Base-by-base conservation (phyloP, 768 basidiomycete genomes). In the Cystoderma amianthinum region DNA sequence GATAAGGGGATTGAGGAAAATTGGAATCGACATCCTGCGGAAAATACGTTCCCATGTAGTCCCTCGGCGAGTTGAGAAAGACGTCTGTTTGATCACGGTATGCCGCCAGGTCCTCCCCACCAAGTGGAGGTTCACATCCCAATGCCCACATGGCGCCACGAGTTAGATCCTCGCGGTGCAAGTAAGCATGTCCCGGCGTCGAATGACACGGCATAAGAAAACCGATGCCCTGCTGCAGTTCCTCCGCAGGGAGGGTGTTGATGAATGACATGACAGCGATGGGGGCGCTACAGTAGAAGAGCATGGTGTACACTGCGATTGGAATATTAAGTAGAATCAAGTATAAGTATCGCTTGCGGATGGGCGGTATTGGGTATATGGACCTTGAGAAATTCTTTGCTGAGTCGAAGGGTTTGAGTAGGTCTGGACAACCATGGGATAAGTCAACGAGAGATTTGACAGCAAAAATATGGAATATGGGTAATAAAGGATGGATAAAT, bases 201-300 rank as follows among this genome's bases (percentile, higher is more conserved):
- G 94, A 96, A 63, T 99, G 95, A 48, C 96, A 99, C 7, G 96
- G 95, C 88, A 92, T 94, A 16, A 97, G 62, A 52, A 91, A 81
- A 1, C 88, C 91, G 16, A 95, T 63, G 3, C 69, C 70, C 10
- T 56, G 62, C 15, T 60, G 51, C 18, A 85, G 63, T 15, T 80
- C 65, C 5, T 65, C 54, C 3, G 59, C 47, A 1, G 81, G 69
- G 33, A 86, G 62, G 17, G 60, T 54, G 21, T 79, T 73, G 34
- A 96, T 63, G 56, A 79, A 82, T 10, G 76, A 68, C 56, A 89
- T 72, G 19, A 92, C 85, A 33, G 68, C 67, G 42, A 93, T 76
- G 45, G 95, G 93, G 5, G 80, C 91, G 32, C 76, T 72, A 41
- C 80, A 82, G 57, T 98, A 95, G 52, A 82, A 75, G 28, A 80